These are phyloP conservation scores for Sophora flavescens DNA, from an alignment of 306 rosid species.

Conservation along the genomic window DNA sequence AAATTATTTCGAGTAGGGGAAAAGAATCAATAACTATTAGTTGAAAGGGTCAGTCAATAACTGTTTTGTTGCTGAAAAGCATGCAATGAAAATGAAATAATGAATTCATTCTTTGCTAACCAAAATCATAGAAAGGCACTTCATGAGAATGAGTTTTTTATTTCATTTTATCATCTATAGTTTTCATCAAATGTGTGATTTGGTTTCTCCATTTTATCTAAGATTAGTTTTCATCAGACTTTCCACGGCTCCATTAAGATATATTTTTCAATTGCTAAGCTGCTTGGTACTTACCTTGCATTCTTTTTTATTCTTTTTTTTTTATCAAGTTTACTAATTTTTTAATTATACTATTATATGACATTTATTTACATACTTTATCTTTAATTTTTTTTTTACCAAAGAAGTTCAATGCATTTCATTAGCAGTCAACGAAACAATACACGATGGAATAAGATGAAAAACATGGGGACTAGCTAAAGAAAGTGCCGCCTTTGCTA, in stretches of 20 bases:
- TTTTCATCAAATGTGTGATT: background rate
- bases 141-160: background rate
- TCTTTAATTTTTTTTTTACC: too few relatives aligned
- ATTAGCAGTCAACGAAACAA: too few relatives aligned
- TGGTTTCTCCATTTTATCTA: background rate
- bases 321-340: too few relatives aligned
- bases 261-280: background rate
- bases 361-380: too few relatives aligned
- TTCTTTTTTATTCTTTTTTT: too few relatives aligned
- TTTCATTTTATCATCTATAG: background rate
- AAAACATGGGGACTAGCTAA: too few relatives aligned
- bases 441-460: too few relatives aligned
- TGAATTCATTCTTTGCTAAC: background rate
- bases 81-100: background rate
- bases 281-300: background rate
- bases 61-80: background rate
- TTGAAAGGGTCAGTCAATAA: background rate
- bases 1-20: background rate
- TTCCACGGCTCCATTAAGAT: background rate
- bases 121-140: background rate
- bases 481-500: too few relatives aligned
- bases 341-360: too few relatives aligned
- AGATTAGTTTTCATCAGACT: background rate
- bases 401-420: too few relatives aligned
- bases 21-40: background rate